phyloP scores from a whole-genome alignment of 108 stramenopile species.

The Fistulifera solaris region DNA sequence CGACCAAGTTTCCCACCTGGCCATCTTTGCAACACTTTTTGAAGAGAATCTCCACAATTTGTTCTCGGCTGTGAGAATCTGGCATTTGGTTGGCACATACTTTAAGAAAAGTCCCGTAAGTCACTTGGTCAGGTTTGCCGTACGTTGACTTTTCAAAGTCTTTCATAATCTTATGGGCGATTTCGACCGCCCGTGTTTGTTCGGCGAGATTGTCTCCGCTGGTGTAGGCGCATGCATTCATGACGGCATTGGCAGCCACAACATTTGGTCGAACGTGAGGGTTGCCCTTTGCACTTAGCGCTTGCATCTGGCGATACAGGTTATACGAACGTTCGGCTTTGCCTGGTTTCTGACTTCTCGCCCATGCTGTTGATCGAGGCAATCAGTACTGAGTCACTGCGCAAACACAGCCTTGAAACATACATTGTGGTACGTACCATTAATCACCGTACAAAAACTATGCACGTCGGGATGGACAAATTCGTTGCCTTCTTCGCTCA shows the following conservation, averaged over 20 bases:
- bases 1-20: conserved; percentile 56
- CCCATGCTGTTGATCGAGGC: conserved; percentile 27
- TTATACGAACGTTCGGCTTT: conserved; percentile 61
- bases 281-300: conserved; percentile 38
- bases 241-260: conserved; percentile 61
- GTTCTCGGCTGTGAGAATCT: conserved; percentile 33
- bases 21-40: conserved; percentile 50
- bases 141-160: conserved; percentile 35
- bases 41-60: conserved; percentile 48
- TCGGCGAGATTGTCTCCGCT: conserved; percentile 34
- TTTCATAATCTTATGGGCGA: conserved; percentile 34
- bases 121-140: conserved; percentile 58
- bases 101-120: conserved; percentile 76
- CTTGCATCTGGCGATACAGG: conserved; percentile 45
- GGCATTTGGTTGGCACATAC: conserved; percentile 69
- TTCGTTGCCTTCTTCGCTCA: conserved; percentile 27
- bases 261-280: conserved; percentile 39
- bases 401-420: neutral
- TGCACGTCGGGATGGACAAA: conserved; percentile 56
- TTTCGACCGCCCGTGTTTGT: conserved; percentile 50
- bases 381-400: neutral
- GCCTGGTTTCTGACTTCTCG: conserved; percentile 36
- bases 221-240: conserved; percentile 75
- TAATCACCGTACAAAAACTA: conserved; percentile 56
- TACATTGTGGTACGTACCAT: conserved; percentile 25